Percentiles rank a stretch among this genome's conserved stretches.
Conservation (phyloP, 2,329 filamentous ascomycete species). For the Scytalidium sp. region DNA sequence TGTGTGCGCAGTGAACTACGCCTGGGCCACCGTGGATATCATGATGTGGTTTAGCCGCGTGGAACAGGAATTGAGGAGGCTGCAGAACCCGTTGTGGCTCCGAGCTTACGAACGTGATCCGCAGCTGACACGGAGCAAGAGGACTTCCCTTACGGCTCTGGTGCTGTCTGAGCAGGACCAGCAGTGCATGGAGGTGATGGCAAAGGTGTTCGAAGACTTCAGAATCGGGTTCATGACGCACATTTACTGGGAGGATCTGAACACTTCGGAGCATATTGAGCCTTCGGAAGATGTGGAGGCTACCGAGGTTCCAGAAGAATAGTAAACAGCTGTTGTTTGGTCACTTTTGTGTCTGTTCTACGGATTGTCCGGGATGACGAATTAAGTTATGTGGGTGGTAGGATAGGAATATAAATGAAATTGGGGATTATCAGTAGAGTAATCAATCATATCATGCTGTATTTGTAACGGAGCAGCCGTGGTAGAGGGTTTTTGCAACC, state of each 20-base stretch:
- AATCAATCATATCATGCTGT: too few relatives aligned
- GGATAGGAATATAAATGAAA: too few relatives aligned
- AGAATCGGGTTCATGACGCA: conserved; percentile 24
- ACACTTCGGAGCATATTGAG: neutral
- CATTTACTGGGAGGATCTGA: conserved; percentile 32
- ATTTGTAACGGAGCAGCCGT: too few relatives aligned
- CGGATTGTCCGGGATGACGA: too few relatives aligned
- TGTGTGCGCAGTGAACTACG: conserved; percentile 33
- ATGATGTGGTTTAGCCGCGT: conserved; percentile 24
- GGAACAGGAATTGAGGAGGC: conserved; percentile 23
- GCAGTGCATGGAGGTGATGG: conserved; percentile 30
- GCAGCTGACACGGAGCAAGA: conserved; percentile 19
- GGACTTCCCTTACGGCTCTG: conserved; percentile 18
- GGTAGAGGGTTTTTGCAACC: too few relatives aligned
- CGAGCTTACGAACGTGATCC: conserved; percentile 25
- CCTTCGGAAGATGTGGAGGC: too few relatives aligned
- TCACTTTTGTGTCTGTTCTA: too few relatives aligned
- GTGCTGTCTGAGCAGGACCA: conserved; percentile 24
- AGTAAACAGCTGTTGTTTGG: too few relatives aligned
- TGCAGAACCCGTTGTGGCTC: conserved; percentile 27
- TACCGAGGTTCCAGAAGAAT: too few relatives aligned
- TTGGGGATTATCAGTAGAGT: too few relatives aligned
- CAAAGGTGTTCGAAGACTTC: conserved; percentile 23
- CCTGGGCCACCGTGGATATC: conserved; percentile 22
- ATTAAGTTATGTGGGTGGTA: too few relatives aligned